Evolutionary conservation across 1,284 basidiomycete genomes (phyloP), one percentile per base, ranked within the genome.

Genomic region (Pseudozyma sp.): DNA sequence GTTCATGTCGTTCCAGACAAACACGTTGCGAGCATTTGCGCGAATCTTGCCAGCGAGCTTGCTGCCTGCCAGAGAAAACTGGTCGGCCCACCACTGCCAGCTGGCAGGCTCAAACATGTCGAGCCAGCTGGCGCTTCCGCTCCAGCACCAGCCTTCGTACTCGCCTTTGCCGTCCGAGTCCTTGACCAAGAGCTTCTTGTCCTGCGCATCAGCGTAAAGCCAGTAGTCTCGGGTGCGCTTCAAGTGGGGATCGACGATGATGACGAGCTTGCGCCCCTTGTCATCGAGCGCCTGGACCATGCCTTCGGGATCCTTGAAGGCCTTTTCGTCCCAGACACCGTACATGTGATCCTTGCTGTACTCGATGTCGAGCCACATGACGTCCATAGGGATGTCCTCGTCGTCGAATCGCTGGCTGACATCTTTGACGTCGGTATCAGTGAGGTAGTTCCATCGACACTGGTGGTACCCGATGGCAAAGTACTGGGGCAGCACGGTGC

Each of bases 1-100:
- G 83, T 97, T 98, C 96, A 99, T 99, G 84, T 99, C 96, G 85
- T 97, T 98, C 94, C 95, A 97, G 68, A 98, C 92, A 82, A 91
- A 91, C 10, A 97, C 89, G 78, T 90, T 90, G 49, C 81, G 75
- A 5, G 81, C 82, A 50, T 83, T 84, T 19, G 77, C 83, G 16
- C 65, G 54, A 30, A 83, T 66, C 68, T 78, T 77, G 50, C 68
- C 68, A 11, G 52, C 43, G 11, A 70, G 55, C 55, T 60, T 58
- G 52, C 45, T 66, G 39, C 66, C 64, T 13, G 57, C 57, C 31
- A 84, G 69, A 2, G 57, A 49, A 66, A 75, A 80, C 45, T 78
- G 78, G 9, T 75, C 75, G 9, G 68, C 69, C 94, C 95, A 99
- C 92, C 94, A 96, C 35, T 90, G 88, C 93, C 93, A 96, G 59